Conservation (phyloP, 1,284 basidiomycete species). For the Leccinum subatratum region DNA sequence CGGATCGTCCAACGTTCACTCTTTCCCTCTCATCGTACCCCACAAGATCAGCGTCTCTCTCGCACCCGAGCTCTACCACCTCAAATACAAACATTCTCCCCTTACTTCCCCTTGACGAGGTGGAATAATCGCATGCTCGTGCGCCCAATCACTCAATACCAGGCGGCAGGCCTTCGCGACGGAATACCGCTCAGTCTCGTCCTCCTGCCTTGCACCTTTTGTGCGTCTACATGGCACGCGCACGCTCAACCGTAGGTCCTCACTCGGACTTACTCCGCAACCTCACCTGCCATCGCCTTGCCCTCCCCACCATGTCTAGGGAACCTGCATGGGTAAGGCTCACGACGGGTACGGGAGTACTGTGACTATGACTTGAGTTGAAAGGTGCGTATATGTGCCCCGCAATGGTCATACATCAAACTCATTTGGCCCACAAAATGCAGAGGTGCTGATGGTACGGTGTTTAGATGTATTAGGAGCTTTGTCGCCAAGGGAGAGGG, state of each 20-base stretch:
- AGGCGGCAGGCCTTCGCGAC: conserved; percentile 14
- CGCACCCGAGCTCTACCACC: conserved; percentile 18
- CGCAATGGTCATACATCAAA: background rate
- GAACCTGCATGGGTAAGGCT: too few relatives aligned
- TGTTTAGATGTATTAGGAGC: conserved; percentile 86
- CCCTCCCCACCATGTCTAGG: too few relatives aligned
- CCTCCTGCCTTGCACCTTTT: background rate
- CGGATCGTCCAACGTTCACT: conserved; percentile 12
- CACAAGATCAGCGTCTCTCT: conserved; percentile 37
- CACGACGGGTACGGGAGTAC: too few relatives aligned
- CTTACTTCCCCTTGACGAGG: conserved; percentile 15
- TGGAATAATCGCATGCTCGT: conserved; percentile 12
- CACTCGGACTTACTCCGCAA: too few relatives aligned
- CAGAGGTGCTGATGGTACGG: conserved; percentile 66
- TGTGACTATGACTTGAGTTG: conserved; percentile 50
- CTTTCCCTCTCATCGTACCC: conserved; percentile 42
- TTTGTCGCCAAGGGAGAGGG: conserved; percentile 81
- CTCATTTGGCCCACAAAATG: background rate
- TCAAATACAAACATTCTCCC: conserved; percentile 27
- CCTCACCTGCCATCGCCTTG: too few relatives aligned
- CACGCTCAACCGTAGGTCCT: too few relatives aligned
- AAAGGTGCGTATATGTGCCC: conserved; percentile 48
- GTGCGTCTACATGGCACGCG: too few relatives aligned
- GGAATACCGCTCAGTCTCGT: conserved; percentile 3
- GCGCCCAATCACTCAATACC: conserved; percentile 1